These are phyloP conservation scores for Pestalotiopsis fici DNA, from an alignment of 2,329 filamentous ascomycete genomes.

Conservation along the genomic window DNA sequence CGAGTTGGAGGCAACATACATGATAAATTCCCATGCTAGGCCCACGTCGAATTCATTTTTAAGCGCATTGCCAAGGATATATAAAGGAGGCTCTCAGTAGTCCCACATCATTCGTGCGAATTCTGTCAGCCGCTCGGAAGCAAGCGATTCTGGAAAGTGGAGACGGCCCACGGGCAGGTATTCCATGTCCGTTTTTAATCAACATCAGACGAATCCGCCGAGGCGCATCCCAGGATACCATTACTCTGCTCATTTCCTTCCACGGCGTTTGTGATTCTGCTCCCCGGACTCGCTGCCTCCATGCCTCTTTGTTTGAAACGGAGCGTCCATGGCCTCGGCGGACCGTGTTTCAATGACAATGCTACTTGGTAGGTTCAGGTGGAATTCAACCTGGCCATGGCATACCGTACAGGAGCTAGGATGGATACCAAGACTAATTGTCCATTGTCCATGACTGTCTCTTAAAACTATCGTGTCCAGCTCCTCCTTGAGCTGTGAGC, in stretches of 20 bases:
- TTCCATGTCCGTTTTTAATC: constrained; percentile 1
- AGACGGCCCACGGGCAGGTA: not conserved
- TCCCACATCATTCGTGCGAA: constrained; percentile 4
- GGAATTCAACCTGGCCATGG: not conserved
- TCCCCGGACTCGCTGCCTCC: constrained; percentile 1
- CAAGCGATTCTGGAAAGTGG: constrained; percentile 7
- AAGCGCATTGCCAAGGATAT: constrained; percentile 1
- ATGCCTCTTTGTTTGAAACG: constrained; percentile 5
- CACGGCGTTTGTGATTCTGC: not conserved
- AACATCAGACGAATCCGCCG: constrained; percentile 2
- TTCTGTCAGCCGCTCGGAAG: constrained; percentile 5
- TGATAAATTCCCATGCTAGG: not conserved
- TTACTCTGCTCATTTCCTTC: constrained; percentile 1
- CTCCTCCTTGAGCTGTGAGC: not conserved
- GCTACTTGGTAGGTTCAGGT: not conserved
- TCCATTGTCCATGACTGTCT: not conserved
- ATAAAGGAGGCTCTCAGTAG: not conserved
- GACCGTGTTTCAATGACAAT: constrained; percentile 6
- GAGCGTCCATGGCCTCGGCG: constrained; percentile 2
- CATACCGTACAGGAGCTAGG: not conserved
- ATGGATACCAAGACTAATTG: not conserved
- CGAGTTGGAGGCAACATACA: not conserved
- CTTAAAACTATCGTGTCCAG: not conserved
- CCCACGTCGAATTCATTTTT: not conserved
- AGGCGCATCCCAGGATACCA: not conserved